These are phyloP conservation scores for Endotrypanum monterogeii DNA, from an alignment of 208 protist genomes.

Conservation along the genomic window DNA sequence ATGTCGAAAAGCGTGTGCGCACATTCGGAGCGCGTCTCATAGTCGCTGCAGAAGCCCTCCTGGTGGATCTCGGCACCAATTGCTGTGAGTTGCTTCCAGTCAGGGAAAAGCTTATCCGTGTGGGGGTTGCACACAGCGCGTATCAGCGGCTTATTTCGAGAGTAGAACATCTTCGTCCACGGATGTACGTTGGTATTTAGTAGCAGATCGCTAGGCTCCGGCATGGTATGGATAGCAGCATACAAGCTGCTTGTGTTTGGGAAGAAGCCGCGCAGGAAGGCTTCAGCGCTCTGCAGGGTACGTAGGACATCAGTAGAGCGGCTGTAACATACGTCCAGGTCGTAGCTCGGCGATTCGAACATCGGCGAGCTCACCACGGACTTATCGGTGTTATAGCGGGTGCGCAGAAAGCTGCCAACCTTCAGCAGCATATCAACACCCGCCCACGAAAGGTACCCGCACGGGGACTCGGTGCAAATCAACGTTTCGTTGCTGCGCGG, in stretches of 20 bases:
- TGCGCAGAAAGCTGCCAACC: constrained; percentile 44
- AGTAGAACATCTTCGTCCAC: constrained; percentile 29
- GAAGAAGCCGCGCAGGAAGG: constrained; percentile 53
- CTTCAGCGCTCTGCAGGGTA: constrained; percentile 61
- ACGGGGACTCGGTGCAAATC: constrained; percentile 51
- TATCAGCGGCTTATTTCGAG: constrained; percentile 29
- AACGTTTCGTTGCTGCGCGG: constrained; percentile 27
- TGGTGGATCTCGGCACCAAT: constrained; percentile 48
- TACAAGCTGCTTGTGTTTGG: constrained; percentile 35
- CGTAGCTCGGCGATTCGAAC: constrained; percentile 44
- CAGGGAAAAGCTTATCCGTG: constrained; percentile 40
- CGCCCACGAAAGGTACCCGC: constrained; percentile 44
- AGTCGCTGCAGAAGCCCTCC: constrained; percentile 50
- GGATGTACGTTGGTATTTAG: constrained; percentile 38
- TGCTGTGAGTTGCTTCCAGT: constrained; percentile 35
- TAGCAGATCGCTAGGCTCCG: constrained; percentile 30
- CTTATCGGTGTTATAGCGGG: constrained; percentile 38
- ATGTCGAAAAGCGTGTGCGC: constrained; percentile 51
- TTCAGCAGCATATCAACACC: constrained; percentile 48
- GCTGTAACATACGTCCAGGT: constrained; percentile 52
- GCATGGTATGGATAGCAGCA: constrained; percentile 55
- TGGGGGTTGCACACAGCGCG: constrained; percentile 34
- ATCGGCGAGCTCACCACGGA: constrained; percentile 30
- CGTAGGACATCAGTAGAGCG: constrained; percentile 61
- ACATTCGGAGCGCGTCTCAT: constrained; percentile 45